phyloP scores from a whole-genome alignment of 768 basidiomycete genomes.

The Podaxis sp. region DNA sequence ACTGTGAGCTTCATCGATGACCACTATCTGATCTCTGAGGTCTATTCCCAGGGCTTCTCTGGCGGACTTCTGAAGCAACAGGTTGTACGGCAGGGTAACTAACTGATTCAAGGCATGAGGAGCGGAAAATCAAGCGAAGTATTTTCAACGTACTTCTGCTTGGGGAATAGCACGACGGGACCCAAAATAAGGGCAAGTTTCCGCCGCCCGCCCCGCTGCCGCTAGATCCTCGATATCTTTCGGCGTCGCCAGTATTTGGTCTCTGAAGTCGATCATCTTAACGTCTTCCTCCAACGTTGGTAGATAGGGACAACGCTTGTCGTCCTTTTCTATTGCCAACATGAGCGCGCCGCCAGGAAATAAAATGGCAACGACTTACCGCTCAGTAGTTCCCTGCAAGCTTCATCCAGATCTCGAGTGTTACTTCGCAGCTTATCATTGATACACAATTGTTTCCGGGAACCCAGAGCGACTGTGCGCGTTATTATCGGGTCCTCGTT shows the following conservation, averaged over 20 bases:
- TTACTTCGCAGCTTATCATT: constrained; percentile 72
- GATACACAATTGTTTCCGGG: constrained; percentile 90
- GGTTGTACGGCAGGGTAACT: constrained; percentile 92
- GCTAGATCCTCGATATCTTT: constrained; percentile 96
- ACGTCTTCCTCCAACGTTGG: constrained; percentile 69
- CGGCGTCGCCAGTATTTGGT: constrained; percentile 83
- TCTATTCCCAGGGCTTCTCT: constrained; percentile 88
- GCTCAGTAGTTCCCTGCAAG: constrained; percentile 76
- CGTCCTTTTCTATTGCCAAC: constrained; percentile 50
- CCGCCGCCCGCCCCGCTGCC: constrained; percentile 58
- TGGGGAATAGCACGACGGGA: constrained; percentile 85
- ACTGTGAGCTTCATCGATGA: constrained; percentile 98
- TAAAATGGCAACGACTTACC: constrained; percentile 40
- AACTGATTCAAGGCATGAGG: constrained; percentile 45
- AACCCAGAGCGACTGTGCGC: constrained; percentile 84
- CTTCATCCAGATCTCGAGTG: constrained; percentile 79
- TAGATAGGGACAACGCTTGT: constrained; percentile 73
- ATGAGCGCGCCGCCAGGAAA: neutral
- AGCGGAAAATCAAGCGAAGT: neutral
- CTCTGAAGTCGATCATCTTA: constrained; percentile 78
- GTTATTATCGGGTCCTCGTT: constrained; percentile 24
- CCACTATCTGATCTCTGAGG: constrained; percentile 78
- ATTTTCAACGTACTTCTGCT: constrained; percentile 68
- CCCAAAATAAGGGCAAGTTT: constrained; percentile 92
- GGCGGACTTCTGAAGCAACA: constrained; percentile 79